Conservation (phyloP, 305 asterid species). For the Rubia peregrina region DNA sequence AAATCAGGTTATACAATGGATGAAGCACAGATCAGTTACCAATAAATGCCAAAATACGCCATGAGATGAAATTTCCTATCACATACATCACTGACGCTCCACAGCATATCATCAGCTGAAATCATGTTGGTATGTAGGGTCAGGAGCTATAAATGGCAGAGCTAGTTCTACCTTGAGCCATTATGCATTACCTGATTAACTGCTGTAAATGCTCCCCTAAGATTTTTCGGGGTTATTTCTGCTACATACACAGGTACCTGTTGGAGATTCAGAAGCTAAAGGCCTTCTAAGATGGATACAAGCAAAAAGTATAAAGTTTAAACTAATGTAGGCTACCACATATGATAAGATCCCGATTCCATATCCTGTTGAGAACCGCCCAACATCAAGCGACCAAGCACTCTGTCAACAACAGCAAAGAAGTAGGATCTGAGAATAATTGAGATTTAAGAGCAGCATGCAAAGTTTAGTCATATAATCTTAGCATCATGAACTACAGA, state of each 20-base stretch:
- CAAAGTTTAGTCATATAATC: not conserved
- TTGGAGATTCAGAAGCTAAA: slow-evolving; percentile 21
- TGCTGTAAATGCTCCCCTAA: slow-evolving; percentile 77
- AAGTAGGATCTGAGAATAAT: slow-evolving; percentile 3
- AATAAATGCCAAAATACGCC: slow-evolving; percentile 32
- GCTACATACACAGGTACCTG: slow-evolving; percentile 90
- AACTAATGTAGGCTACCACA: slow-evolving; percentile 29
- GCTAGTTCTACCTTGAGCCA: not conserved
- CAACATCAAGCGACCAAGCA: slow-evolving; percentile 69
- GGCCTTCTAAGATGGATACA: not conserved
- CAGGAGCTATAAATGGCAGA: not conserved
- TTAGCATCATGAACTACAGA: not conserved
- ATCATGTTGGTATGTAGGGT: slow-evolving; percentile 9
- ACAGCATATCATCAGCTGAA: slow-evolving; percentile 38
- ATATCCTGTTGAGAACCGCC: slow-evolving; percentile 64
- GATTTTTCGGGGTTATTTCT: slow-evolving; percentile 78
- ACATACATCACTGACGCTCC: slow-evolving; percentile 35
- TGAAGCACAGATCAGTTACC: slow-evolving; percentile 26
- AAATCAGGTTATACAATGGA: not conserved
- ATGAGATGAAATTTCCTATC: slow-evolving; percentile 29
- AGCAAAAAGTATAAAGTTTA: slow-evolving; percentile 3
- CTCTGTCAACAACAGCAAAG: slow-evolving; percentile 32
- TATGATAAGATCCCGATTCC: slow-evolving; percentile 79
- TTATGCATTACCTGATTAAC: slow-evolving; percentile 56
- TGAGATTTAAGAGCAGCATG: not conserved